Base-by-base conservation (phyloP, 73 alveolate species). In the Paramecium pentaurelia region DNA sequence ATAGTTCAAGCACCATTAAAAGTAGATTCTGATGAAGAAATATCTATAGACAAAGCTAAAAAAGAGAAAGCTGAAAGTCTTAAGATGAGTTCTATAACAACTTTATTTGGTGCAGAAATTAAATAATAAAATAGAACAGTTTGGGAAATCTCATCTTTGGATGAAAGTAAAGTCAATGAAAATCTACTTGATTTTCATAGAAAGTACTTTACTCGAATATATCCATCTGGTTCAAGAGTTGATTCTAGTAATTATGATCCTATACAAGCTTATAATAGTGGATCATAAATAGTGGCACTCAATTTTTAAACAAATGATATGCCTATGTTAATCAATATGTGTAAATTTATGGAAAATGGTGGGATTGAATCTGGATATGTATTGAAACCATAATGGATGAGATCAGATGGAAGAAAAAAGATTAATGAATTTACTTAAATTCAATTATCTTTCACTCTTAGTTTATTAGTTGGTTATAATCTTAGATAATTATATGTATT, bases 171-270 rank as follows among this genome's bases (percentile, higher is more conserved):
- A 27, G 91, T 80, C 42, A 28, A 40, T 47, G 93, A 88, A 42
- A 86, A 77, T 36, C 25, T 97, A 14, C 91, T 97, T 40, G 83
- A 94, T 68, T 94, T 93, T 94, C 95, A 95, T 45, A 75, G 87
- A 36, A 95, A 91, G 92, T 88, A 94, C 42, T 95, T 96, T 86
- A 92, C 97, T 86, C 94, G 99, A 77, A 95, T 97, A 12, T 98
- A 98, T 92, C 99, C 99, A 9, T 96, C 95, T 93, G 97, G 98
- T n/a, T 34, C 95, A 16, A 94, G 98, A 27, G 95, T 97, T 73
- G 96, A 95, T 86, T 98, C 99, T 10, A 86, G 97, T 0, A 98
- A 98, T 94, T 98, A 97, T 93, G 95, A 96, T 86, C 98, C 98
- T 30, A 77, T 96, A 30, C 86, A 85, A 58, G 96, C 96, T 12